Percentiles rank a stretch among this genome's conserved stretches.
Evolutionary conservation across 768 basidiomycete species (phyloP).

Genomic region (Lactifluus piperatus): DNA sequence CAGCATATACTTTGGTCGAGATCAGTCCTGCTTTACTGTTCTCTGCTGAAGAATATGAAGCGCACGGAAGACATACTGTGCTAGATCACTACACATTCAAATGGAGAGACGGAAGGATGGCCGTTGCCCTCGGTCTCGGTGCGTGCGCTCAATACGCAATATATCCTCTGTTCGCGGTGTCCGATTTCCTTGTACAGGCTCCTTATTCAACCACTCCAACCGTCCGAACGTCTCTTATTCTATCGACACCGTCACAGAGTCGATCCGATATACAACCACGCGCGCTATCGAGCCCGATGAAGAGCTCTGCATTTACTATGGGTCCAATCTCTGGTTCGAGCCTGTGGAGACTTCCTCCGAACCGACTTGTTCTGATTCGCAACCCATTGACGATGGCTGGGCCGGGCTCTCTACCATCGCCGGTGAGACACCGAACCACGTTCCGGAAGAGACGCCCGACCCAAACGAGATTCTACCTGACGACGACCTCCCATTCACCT

Average conservation of each 20-base stretch:
- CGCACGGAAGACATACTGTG: constrained; percentile 51
- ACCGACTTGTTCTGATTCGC: not conserved
- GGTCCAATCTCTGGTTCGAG: constrained; percentile 58
- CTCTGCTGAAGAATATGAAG: constrained; percentile 56
- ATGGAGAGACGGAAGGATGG: constrained; percentile 69
- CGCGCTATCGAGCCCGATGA: constrained; percentile 49
- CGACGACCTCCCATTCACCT: constrained; percentile 55
- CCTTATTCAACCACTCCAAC: constrained; percentile 72
- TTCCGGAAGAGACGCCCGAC: constrained; percentile 27
- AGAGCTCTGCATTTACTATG: constrained; percentile 77
- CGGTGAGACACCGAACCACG: constrained; percentile 12
- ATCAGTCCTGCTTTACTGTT: constrained; percentile 81
- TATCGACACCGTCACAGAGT: constrained; percentile 42
- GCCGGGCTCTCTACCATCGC: constrained; percentile 32
- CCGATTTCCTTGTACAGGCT: constrained; percentile 38
- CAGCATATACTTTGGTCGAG: constrained; percentile 63
- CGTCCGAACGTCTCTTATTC: constrained; percentile 62
- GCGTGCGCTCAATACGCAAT: not conserved
- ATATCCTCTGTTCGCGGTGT: not conserved
- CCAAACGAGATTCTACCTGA: constrained; percentile 44
- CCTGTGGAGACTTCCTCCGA: constrained; percentile 27
- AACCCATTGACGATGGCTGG: constrained; percentile 36
- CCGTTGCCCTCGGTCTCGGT: constrained; percentile 39
- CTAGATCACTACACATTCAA: constrained; percentile 71
- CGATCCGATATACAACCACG: constrained; percentile 53